Evolutionary conservation across 495 filamentous ascomycete genomes (phyloP).

Genomic region (Penicillium simplicissimum): DNA sequence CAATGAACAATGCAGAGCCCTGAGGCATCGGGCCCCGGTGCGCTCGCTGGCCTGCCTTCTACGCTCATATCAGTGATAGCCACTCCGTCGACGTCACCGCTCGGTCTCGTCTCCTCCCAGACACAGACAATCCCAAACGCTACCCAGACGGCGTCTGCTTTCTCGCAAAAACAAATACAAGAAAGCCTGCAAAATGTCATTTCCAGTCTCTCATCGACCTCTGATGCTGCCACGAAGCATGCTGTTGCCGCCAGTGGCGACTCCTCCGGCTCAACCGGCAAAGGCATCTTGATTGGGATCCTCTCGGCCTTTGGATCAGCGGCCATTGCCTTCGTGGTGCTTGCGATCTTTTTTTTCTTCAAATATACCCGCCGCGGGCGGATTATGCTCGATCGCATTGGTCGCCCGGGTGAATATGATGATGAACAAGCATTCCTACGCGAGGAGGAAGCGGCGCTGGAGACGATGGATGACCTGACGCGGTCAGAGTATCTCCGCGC

Average conservation of each 20-base stretch:
- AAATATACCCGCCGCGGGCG: slow-evolving; percentile 84
- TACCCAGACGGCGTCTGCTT: slow-evolving; percentile 15
- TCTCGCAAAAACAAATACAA: slow-evolving; percentile 32
- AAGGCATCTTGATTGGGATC: slow-evolving; percentile 92
- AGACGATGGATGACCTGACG: slow-evolving; percentile 92
- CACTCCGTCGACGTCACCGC: slow-evolving; percentile 37
- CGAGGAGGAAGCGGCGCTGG: slow-evolving; percentile 93
- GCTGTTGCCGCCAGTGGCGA: slow-evolving; percentile 39
- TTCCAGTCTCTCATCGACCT: slow-evolving; percentile 28
- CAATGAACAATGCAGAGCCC: slow-evolving; percentile 50
- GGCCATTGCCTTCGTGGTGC: slow-evolving; percentile 74
- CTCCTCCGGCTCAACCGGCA: slow-evolving; percentile 56
- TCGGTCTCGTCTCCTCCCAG: slow-evolving; percentile 23
- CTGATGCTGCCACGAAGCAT: slow-evolving; percentile 26
- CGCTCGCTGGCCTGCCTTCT: slow-evolving; percentile 41
- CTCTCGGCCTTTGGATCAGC: slow-evolving; percentile 96
- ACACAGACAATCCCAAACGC: slow-evolving; percentile 9
- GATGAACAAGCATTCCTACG: slow-evolving; percentile 90
- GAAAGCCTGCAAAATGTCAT: slow-evolving; percentile 35
- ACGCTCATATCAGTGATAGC: slow-evolving; percentile 38
- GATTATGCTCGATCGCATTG: slow-evolving; percentile 92
- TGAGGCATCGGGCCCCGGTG: slow-evolving; percentile 46
- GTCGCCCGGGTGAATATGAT: slow-evolving; percentile 92
- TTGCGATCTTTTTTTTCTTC: slow-evolving; percentile 86
- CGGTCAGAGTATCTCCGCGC: slow-evolving; percentile 88